phyloP scores from a whole-genome alignment of 768 basidiomycete genomes.

The Lentinula sp. region DNA sequence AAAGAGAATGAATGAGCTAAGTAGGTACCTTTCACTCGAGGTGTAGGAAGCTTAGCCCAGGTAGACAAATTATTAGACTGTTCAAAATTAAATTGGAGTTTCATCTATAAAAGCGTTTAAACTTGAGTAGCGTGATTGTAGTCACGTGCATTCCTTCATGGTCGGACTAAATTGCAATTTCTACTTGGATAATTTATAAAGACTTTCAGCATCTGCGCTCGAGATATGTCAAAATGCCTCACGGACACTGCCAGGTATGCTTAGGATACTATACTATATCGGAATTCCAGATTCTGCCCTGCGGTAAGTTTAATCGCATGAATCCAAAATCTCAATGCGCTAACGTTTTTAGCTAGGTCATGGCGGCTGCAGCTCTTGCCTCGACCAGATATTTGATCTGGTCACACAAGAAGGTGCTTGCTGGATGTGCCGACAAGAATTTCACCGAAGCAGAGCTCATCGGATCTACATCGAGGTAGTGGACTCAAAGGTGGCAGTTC shows the following conservation, averaged over 20 bases:
- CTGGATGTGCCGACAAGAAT: neutral
- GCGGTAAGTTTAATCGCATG: neutral
- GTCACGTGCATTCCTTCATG: too few species aligned
- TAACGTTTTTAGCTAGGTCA: neutral
- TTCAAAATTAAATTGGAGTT: too few species aligned
- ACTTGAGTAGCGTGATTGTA: too few species aligned
- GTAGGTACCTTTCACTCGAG: too few species aligned
- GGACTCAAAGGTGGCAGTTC: neutral
- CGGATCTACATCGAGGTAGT: neutral
- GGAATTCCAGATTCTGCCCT: neutral
- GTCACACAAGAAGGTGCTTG: neutral
- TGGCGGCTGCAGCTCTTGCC: neutral
- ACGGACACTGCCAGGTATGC: neutral
- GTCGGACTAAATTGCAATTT: too few species aligned
- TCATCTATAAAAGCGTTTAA: too few species aligned
- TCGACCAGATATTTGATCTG: neutral
- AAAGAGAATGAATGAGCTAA: neutral
- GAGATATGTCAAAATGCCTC: neutral
- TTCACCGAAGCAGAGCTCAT: neutral
- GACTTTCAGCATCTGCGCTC: neutral
- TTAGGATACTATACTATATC: neutral
- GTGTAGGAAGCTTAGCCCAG: too few species aligned
- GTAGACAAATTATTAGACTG: too few species aligned
- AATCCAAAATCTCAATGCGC: neutral
- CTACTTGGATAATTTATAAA: too few species aligned